Conservation (phyloP, 441 rosid species). For the Adansonia rubrostipa region DNA sequence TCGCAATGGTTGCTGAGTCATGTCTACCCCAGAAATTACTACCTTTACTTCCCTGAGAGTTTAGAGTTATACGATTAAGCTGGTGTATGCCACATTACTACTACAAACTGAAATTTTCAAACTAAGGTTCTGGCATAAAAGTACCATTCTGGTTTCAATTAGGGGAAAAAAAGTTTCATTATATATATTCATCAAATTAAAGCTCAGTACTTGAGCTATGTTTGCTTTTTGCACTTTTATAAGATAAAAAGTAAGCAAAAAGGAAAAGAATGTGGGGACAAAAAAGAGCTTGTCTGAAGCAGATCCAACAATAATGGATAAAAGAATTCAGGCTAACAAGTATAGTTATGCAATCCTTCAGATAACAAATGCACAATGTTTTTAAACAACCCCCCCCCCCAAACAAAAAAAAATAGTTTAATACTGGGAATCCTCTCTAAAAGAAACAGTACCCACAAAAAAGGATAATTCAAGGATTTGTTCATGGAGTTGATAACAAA, state of each 20-base stretch:
- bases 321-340: neutral
- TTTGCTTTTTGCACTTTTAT: neutral
- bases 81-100: too few species aligned
- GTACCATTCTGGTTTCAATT: neutral
- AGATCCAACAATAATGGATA: neutral
- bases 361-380: neutral
- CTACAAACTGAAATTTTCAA: conserved; percentile 6
- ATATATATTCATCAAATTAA: neutral
- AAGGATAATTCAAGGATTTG: neutral
- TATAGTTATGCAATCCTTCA: neutral
- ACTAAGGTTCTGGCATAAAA: neutral
- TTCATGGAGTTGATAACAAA: neutral
- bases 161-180: neutral
- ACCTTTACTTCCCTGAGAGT: conserved; percentile 51
- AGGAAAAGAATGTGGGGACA: too few species aligned
- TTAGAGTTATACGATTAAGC: neutral
- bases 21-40: conserved; percentile 26
- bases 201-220: neutral
- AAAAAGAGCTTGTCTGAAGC: neutral
- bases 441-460: neutral
- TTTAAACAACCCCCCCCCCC: too few species aligned
- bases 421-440: neutral
- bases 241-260: conserved; percentile 7
- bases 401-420: too few species aligned
- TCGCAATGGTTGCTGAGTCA: conserved; percentile 28